Evolutionary conservation across 176 grass and related monocot species (phyloP), one percentile per base, ranked within the genome.

Genomic region (Poa pratensis): DNA sequence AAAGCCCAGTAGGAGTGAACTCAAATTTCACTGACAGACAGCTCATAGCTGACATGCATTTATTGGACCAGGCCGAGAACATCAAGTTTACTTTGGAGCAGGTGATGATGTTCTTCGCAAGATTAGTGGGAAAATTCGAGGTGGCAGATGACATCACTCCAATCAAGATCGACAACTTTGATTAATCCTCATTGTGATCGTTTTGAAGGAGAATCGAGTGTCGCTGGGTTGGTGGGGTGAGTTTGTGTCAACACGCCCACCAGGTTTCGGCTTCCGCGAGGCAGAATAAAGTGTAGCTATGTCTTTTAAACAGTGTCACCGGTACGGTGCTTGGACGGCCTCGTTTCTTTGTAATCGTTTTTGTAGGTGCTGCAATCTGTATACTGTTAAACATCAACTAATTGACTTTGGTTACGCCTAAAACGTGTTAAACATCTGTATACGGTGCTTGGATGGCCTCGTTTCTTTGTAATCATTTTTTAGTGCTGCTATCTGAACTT

Each of bases 1-100:
- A 18, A 20, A 52, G 8, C 19, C 4, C 17, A 66, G 32, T 18
- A 64, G 11, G 24, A 55, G 20, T 18, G 0, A 30, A 62, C 20
- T 85, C 2, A 66, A 84, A 58, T 68, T 69, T 34, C n/a, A 77
- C 72, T 57, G 19, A 68, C 12, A 69, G 16, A 37, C 75, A 15
- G 60, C 51, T 55, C 19, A 68, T 27, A 69, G 16, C 49, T 84
- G 58, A 76, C 17, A 6, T 28, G 49, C 16, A 7, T 76, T 85
- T 74, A 40, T 76, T 89, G 70, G 60, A 83, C 53, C 86, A 98
- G 96, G 89, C 93, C 23, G 89, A 94, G 81, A 98, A 98, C 79
- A 98, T 98, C 76, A 92, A 92, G 83, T 98, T 95, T 80, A 98
- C 93, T 13, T 82, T 95, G 93, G 96, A 98, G 89, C 95, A 98